Percentiles rank a stretch among this genome's conserved stretches.
These are phyloP conservation scores for Tylopilus plumbeoviolaceoides DNA, from an alignment of 768 basidiomycete species.

Conservation along the genomic window DNA sequence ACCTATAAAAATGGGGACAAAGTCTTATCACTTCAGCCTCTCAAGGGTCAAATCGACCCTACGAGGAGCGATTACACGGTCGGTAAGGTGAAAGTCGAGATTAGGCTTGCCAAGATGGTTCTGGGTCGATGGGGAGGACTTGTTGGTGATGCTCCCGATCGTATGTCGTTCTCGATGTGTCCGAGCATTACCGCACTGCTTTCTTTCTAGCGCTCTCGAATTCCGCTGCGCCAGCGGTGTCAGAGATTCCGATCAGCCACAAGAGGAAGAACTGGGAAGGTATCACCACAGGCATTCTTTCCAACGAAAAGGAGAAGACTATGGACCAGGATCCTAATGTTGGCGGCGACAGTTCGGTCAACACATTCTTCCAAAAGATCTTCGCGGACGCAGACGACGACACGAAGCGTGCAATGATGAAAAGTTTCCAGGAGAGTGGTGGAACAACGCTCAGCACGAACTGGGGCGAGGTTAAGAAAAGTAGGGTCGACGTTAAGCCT, in stretches of 20 bases:
- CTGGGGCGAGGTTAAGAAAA: conserved; percentile 84
- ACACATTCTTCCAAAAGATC: conserved; percentile 88
- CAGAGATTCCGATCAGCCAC: conserved; percentile 33
- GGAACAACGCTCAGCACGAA: conserved; percentile 95
- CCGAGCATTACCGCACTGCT: background rate
- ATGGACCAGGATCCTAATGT: conserved; percentile 82
- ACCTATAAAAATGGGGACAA: conserved; percentile 66
- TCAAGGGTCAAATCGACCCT: conserved; percentile 77
- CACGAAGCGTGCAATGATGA: conserved; percentile 93
- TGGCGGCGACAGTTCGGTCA: conserved; percentile 83
- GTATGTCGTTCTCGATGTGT: conserved; percentile 39
- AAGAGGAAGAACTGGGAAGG: conserved; percentile 87
- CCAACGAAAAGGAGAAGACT: conserved; percentile 63
- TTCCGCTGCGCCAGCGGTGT: conserved; percentile 32
- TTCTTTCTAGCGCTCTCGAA: conserved; percentile 13
- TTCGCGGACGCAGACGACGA: conserved; percentile 90
- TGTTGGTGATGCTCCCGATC: conserved; percentile 71
- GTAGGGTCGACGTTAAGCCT: conserved; percentile 69
- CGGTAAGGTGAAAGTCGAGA: conserved; percentile 85
- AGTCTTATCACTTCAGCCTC: conserved; percentile 66
- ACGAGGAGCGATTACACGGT: conserved; percentile 60
- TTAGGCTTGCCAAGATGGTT: conserved; percentile 66
- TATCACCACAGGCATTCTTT: conserved; percentile 64
- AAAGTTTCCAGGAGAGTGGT: conserved; percentile 92
- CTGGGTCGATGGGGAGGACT: conserved; percentile 72